Conservation (phyloP, 2,329 filamentous ascomycete species). For the Rhinocladiella similis region DNA sequence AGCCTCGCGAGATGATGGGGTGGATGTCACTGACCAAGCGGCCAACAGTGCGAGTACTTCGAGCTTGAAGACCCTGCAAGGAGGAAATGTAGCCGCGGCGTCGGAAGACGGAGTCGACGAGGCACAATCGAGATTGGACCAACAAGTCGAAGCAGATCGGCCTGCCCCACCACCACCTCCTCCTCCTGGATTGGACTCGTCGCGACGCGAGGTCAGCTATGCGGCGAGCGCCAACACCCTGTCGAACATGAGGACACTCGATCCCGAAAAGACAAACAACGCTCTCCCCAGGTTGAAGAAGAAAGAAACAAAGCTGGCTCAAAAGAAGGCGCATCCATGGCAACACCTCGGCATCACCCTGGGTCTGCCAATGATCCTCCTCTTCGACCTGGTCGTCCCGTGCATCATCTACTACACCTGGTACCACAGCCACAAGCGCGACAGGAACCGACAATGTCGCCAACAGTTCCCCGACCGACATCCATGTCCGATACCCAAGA, state of each 20-base stretch:
- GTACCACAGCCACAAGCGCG: conserved; percentile 13
- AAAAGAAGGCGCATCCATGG: conserved; percentile 19
- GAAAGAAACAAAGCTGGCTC: conserved; percentile 18
- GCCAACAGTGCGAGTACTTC: neutral
- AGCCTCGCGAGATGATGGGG: neutral
- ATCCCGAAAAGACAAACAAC: neutral
- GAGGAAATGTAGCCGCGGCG: neutral
- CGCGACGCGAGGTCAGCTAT: neutral
- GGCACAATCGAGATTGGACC: neutral
- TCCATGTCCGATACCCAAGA: conserved; percentile 9
- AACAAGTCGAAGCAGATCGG: neutral
- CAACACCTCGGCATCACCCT: conserved; percentile 18
- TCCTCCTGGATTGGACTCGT: neutral
- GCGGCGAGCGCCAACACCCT: neutral
- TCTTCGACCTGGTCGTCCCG: conserved; percentile 19
- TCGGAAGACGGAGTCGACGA: neutral
- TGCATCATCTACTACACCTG: conserved; percentile 24
- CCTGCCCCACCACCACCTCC: neutral
- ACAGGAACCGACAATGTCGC: conserved; percentile 11
- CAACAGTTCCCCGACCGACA: conserved; percentile 3
- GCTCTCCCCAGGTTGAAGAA: conserved; percentile 13
- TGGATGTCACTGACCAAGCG: neutral
- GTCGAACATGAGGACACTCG: neutral
- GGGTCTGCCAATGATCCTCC: conserved; percentile 13
- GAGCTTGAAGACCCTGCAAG: neutral